Conservation (phyloP, 495 filamentous ascomycete species). For the Beverwykella pulmonaria region DNA sequence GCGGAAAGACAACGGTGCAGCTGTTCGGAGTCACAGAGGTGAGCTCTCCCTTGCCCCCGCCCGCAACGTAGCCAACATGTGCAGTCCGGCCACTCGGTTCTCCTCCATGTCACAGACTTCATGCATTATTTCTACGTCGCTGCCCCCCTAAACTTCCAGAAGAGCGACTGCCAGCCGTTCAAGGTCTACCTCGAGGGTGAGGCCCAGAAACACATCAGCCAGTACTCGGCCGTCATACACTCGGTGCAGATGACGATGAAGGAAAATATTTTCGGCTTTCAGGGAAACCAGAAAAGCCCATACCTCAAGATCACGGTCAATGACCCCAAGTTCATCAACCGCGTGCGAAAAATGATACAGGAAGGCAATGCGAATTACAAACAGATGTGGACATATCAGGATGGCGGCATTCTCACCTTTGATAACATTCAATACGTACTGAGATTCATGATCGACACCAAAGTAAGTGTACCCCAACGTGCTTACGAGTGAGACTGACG, state of each 20-base stretch:
- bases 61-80: constrained; percentile 11
- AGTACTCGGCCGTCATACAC: constrained; percentile 65
- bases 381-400: constrained; percentile 76
- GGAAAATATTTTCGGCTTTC: constrained; percentile 90
- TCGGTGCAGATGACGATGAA: constrained; percentile 76
- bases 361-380: constrained; percentile 81
- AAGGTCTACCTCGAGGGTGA: constrained; percentile 74
- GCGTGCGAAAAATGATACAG: constrained; percentile 73
- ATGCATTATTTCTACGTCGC: constrained; percentile 94
- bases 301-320: constrained; percentile 92
- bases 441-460: constrained; percentile 96
- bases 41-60: constrained; percentile 24
- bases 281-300: constrained; percentile 86
- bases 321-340: constrained; percentile 78
- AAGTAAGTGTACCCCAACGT: constrained; percentile 56
- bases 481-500: constrained; percentile 6
- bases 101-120: constrained; percentile 94
- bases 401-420: constrained; percentile 76
- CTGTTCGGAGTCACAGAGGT: constrained; percentile 98
- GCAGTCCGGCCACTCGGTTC: constrained; percentile 82
- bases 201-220: constrained; percentile 50
- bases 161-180: constrained; percentile 74
- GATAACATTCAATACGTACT: constrained; percentile 94
- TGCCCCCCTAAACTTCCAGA: constrained; percentile 78
- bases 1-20: constrained; percentile 74